These are phyloP conservation scores for Debaryomyces robertsiae DNA, from an alignment of 1,139 yeast genomes.

Conservation along the genomic window DNA sequence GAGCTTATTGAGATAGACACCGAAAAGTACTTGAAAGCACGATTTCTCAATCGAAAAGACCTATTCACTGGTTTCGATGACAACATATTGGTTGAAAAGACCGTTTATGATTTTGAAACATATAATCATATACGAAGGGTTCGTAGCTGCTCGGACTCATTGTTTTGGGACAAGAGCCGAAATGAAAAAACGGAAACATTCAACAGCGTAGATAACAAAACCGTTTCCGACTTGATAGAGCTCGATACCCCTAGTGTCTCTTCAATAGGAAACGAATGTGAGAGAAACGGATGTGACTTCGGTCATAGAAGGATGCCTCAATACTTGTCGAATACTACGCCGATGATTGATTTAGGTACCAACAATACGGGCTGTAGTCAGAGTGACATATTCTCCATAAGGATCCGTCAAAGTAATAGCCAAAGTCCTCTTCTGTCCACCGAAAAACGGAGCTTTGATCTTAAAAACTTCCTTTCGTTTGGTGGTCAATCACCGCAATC, in stretches of 20 bases:
- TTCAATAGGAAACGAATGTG: too few species aligned
- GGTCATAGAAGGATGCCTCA: too few species aligned
- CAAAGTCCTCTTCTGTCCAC: not conserved
- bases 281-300: too few species aligned
- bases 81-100: slow-evolving; percentile 1
- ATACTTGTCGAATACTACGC: slow-evolving; percentile 1
- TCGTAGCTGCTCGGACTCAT: slow-evolving; percentile 6
- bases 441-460: not conserved
- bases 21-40: slow-evolving; percentile 5
- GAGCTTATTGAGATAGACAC: slow-evolving; percentile 6
- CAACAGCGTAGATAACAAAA: not conserved
- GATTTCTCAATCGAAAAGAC: not conserved
- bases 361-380: not conserved
- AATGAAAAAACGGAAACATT: not conserved
- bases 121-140: slow-evolving; percentile 3
- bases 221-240: not conserved
- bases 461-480: not conserved
- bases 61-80: slow-evolving; percentile 11
- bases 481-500: slow-evolving; percentile 11
- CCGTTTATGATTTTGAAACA: slow-evolving; percentile 1
- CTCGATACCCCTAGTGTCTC: too few species aligned
- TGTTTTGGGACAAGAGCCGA: not conserved
- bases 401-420: slow-evolving; percentile 2
- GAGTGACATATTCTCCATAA: not conserved
- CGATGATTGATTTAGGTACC: slow-evolving; percentile 4